These are phyloP conservation scores for Conoideocrella luteorostrata DNA, from an alignment of 2,329 filamentous ascomycete genomes.

Conservation along the genomic window DNA sequence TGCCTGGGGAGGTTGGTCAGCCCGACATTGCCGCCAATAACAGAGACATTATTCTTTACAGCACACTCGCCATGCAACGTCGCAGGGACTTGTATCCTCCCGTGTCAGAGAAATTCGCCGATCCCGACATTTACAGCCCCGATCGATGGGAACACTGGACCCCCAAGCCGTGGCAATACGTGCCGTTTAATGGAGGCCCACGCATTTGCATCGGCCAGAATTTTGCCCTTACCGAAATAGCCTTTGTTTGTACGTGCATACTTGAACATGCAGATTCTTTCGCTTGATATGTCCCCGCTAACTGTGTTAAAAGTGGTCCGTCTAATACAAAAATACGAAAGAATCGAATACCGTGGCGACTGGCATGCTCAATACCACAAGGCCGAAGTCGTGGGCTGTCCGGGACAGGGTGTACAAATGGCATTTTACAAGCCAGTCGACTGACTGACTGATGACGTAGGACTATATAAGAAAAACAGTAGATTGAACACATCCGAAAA, in stretches of 20 bases:
- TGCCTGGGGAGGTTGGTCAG: slow-evolving; percentile 61
- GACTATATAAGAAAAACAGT: too few relatives aligned
- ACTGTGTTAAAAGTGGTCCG: too few relatives aligned
- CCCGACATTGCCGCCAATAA: slow-evolving; percentile 57
- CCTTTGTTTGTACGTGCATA: slow-evolving; percentile 13
- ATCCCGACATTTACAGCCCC: slow-evolving; percentile 50
- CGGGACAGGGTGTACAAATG: slow-evolving; percentile 35
- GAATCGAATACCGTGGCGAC: slow-evolving; percentile 41
- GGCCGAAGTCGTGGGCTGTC: slow-evolving; percentile 37
- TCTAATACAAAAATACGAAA: slow-evolving; percentile 55
- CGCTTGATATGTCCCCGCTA: too few relatives aligned
- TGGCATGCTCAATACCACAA: slow-evolving; percentile 37
- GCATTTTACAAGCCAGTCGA: slow-evolving; percentile 27
- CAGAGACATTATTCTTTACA: slow-evolving; percentile 61
- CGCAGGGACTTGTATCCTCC: slow-evolving; percentile 55
- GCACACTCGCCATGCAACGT: slow-evolving; percentile 66
- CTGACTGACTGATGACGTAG: too few relatives aligned
- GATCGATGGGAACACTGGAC: slow-evolving; percentile 61
- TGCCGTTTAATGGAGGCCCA: slow-evolving; percentile 70
- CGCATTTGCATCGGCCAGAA: slow-evolving; percentile 74
- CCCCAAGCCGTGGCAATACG: slow-evolving; percentile 62
- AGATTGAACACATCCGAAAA: too few relatives aligned
- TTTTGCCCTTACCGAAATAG: slow-evolving; percentile 72
- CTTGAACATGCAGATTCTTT: too few relatives aligned
- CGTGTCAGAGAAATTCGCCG: slow-evolving; percentile 36